A percentile compares a stretch with the other conserved stretches of the same genome.
phyloP scores from a whole-genome alignment of 2,329 filamentous ascomycete species.

The Aspergillus alliaceus region DNA sequence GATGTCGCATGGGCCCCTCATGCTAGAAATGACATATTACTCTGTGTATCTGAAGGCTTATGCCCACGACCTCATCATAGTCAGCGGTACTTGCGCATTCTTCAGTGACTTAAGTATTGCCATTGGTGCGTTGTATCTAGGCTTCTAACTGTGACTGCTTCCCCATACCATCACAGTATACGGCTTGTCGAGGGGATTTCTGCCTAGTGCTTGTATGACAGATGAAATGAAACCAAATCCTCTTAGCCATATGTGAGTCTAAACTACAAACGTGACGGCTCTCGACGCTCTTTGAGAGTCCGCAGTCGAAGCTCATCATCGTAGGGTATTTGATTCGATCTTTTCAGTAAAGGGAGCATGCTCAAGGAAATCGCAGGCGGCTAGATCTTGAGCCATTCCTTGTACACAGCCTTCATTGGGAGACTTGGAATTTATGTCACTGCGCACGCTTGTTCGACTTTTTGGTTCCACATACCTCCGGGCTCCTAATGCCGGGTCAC shows the following conservation, averaged over 20 bases:
- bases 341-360: not conserved
- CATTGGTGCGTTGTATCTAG: not conserved
- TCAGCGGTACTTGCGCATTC: not conserved
- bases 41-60: not conserved
- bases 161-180: too few relatives aligned
- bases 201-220: too few relatives aligned
- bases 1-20: not conserved
- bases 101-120: not conserved
- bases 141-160: too few relatives aligned
- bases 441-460: not conserved
- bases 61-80: not conserved
- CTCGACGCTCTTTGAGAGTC: not conserved
- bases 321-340: not conserved
- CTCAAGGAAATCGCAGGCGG: not conserved
- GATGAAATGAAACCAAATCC: too few relatives aligned
- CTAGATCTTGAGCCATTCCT: not conserved
- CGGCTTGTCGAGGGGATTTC: too few relatives aligned
- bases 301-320: not conserved
- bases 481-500: not conserved
- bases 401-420: not conserved
- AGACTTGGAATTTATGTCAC: not conserved
- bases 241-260: too few relatives aligned
- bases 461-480: slow-evolving; percentile 30
- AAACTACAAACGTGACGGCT: not conserved
- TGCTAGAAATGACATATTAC: not conserved